Evolutionary conservation across 202 grass and related monocot genomes (phyloP).

Genomic region (Carex sylvatica): DNA sequence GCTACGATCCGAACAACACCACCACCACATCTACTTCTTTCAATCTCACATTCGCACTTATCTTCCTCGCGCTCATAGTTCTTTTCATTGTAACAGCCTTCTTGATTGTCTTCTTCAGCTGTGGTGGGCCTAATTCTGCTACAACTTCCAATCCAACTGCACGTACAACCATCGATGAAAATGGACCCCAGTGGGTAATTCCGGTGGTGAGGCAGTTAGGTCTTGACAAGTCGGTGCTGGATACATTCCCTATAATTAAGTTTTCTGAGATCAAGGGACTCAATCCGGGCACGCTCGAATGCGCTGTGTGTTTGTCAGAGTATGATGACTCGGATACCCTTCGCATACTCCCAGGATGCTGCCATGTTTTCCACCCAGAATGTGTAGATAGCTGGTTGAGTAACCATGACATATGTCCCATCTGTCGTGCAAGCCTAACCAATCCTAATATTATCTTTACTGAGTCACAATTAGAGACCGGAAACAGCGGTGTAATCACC

Average conservation of each 20-base stretch:
- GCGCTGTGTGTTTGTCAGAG: slow-evolving; percentile 61
- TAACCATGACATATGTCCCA: slow-evolving; percentile 40
- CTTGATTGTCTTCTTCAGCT: not conserved
- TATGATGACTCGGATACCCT: slow-evolving; percentile 49
- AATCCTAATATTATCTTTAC: not conserved
- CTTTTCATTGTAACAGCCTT: not conserved
- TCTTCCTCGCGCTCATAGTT: not conserved
- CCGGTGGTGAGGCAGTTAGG: slow-evolving; percentile 13
- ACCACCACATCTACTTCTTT: not conserved
- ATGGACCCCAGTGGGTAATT: not conserved
- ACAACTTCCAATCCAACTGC: not conserved
- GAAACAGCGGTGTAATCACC: slow-evolving; percentile 20
- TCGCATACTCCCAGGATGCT: slow-evolving; percentile 48
- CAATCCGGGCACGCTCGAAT: slow-evolving; percentile 33
- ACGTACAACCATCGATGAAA: not conserved
- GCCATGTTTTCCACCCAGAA: slow-evolving; percentile 52
- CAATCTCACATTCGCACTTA: not conserved
- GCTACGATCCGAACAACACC: not conserved
- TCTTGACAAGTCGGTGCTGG: slow-evolving; percentile 37
- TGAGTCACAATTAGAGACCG: slow-evolving; percentile 15
- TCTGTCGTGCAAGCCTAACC: slow-evolving; percentile 49
- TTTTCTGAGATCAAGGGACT: slow-evolving; percentile 48
- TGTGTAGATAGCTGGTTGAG: slow-evolving; percentile 63
- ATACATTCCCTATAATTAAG: slow-evolving; percentile 43
- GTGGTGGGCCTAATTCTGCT: not conserved